These are phyloP conservation scores for Colletotrichum coccodes DNA, from an alignment of 2,329 filamentous ascomycete genomes.

Conservation along the genomic window DNA sequence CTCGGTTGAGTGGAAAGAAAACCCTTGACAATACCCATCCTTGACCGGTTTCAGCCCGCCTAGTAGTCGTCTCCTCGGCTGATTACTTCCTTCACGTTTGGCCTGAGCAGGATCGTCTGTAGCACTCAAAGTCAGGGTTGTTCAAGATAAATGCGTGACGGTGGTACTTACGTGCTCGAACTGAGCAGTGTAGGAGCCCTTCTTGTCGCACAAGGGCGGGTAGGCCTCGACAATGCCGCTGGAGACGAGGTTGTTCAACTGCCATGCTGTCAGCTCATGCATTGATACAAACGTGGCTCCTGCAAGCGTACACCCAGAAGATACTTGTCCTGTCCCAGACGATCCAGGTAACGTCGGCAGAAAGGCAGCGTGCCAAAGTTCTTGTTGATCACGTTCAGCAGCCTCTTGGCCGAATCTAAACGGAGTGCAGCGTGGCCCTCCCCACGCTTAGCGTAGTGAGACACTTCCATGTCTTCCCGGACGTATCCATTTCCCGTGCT, in stretches of 20 bases:
- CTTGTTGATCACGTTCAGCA: slow-evolving; percentile 92
- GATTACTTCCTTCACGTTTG: slow-evolving; percentile 87
- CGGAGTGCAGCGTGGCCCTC: slow-evolving; percentile 83
- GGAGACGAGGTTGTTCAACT: slow-evolving; percentile 88
- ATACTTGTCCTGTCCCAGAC: slow-evolving; percentile 95
- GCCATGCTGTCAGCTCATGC: slow-evolving; percentile 43
- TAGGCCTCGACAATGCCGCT: slow-evolving; percentile 90
- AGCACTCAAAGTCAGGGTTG: background rate
- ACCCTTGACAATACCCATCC: slow-evolving; percentile 17
- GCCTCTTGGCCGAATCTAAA: slow-evolving; percentile 83
- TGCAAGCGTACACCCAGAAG: slow-evolving; percentile 76
- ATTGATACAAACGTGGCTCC: slow-evolving; percentile 37
- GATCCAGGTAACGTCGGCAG: slow-evolving; percentile 89
- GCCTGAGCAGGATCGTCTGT: slow-evolving; percentile 80
- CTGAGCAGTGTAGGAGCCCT: slow-evolving; percentile 94
- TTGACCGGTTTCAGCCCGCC: slow-evolving; percentile 14
- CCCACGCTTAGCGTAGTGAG: slow-evolving; percentile 82
- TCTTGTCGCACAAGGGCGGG: slow-evolving; percentile 88
- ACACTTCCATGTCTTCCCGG: slow-evolving; percentile 82
- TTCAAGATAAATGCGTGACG: background rate
- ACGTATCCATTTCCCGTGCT: slow-evolving; percentile 83
- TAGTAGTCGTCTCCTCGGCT: slow-evolving; percentile 89
- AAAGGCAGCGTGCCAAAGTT: slow-evolving; percentile 95
- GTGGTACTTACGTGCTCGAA: slow-evolving; percentile 84
- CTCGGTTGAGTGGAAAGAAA: slow-evolving; percentile 24